A percentile compares a stretch with the other conserved stretches of the same genome.
Evolutionary conservation across 2,329 filamentous ascomycete species (phyloP).

Genomic region (Colletotrichum falcatum): DNA sequence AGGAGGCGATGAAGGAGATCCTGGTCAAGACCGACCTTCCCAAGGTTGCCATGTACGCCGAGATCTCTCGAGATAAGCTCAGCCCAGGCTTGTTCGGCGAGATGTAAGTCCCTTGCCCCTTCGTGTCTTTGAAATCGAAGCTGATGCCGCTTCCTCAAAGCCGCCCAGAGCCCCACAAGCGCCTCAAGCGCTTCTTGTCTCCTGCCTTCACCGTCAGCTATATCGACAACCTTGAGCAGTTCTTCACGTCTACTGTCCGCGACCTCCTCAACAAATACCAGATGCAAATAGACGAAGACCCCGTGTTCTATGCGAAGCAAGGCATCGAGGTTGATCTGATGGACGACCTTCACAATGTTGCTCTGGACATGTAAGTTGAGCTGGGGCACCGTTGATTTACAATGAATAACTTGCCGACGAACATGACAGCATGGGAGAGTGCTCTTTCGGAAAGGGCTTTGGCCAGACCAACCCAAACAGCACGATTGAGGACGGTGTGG

Average conservation of each 20-base stretch:
- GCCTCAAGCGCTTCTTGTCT: conserved; percentile 45
- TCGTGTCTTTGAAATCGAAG: not conserved
- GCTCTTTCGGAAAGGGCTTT: conserved; percentile 46
- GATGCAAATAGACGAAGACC: conserved; percentile 22
- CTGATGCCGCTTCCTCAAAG: conserved; percentile 18
- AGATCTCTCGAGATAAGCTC: conserved; percentile 42
- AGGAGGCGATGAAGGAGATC: conserved; percentile 43
- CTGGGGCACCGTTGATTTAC: no score
- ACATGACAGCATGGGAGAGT: conserved; percentile 44
- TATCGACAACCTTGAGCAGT: conserved; percentile 44
- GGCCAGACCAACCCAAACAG: conserved; percentile 45
- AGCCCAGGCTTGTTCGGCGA: conserved; percentile 44
- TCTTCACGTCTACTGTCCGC: conserved; percentile 42
- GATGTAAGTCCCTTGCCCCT: conserved; percentile 37
- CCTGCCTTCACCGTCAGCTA: conserved; percentile 46
- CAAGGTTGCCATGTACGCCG: conserved; percentile 45
- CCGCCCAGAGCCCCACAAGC: conserved; percentile 44
- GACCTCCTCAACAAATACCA: conserved; percentile 37
- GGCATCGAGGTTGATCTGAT: conserved; percentile 45
- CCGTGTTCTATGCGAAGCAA: conserved; percentile 26
- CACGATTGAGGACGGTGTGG: conserved; percentile 33
- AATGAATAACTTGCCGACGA: not conserved
- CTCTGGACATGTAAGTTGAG: conserved; percentile 43
- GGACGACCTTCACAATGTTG: conserved; percentile 47
- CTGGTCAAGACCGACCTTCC: conserved; percentile 43